phyloP scores from a whole-genome alignment of 768 basidiomycete genomes.

The Glaciozyma antarctica region DNA sequence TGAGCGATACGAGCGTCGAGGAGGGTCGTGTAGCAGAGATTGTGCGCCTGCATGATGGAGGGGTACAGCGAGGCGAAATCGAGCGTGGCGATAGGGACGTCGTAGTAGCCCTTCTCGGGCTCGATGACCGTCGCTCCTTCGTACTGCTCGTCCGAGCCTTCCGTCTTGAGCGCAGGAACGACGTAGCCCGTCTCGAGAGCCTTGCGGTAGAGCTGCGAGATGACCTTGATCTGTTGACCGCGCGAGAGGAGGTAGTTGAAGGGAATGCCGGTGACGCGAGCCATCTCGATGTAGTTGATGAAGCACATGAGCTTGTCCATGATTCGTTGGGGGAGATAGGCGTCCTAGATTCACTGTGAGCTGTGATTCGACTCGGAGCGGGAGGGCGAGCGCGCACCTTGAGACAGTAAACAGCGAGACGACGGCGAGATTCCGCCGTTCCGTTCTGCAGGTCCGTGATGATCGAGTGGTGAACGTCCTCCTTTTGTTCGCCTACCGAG shows the following conservation, averaged over 20 bases:
- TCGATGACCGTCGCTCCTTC: conserved; percentile 99
- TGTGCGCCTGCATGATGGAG: conserved; percentile 99
- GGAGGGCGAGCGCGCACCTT: conserved; percentile 56
- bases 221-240: conserved; percentile 96
- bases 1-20: conserved; percentile 70
- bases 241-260: conserved; percentile 91
- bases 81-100: conserved; percentile 89
- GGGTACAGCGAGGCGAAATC: conserved; percentile 99
- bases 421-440: conserved; percentile 79
- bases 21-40: conserved; percentile 95
- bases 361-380: neutral
- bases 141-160: conserved; percentile 94
- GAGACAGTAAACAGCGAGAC: conserved; percentile 92
- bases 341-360: conserved; percentile 54
- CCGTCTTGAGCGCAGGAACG: conserved; percentile 71
- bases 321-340: conserved; percentile 89
- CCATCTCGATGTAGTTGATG: conserved; percentile 96
- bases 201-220: conserved; percentile 88
- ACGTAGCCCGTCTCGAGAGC: conserved; percentile 86
- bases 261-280: conserved; percentile 98
- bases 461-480: conserved; percentile 96
- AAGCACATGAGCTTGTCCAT: conserved; percentile 99
- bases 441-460: conserved; percentile 98
- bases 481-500: conserved; percentile 72
- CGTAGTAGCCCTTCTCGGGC: conserved; percentile 90